Evolutionary conservation across 2,329 filamentous ascomycete genomes (phyloP).

Genomic region (Colletotrichum paranaense): DNA sequence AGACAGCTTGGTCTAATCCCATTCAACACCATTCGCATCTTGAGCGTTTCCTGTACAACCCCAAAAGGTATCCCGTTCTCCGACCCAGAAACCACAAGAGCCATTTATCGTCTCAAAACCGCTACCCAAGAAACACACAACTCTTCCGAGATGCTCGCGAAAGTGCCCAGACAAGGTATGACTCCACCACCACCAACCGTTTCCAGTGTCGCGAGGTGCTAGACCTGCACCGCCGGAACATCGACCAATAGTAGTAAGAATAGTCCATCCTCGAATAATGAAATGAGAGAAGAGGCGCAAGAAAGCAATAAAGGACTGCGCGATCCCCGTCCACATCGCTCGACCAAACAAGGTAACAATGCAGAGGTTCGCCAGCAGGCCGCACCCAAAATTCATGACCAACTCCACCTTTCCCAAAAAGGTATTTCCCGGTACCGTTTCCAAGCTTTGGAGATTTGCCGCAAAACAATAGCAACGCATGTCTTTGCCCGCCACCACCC

Average conservation of each 20-base stretch:
- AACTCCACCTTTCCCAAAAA: constrained; percentile 48
- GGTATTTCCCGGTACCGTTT: constrained; percentile 41
- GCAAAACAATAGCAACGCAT: constrained; percentile 43
- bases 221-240: constrained; percentile 1
- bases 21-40: constrained; percentile 36
- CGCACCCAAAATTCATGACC: constrained; percentile 40
- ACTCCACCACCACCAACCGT: constrained; percentile 13
- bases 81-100: constrained; percentile 27
- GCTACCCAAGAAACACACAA: constrained; percentile 31
- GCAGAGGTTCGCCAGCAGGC: constrained; percentile 28
- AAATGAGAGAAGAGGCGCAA: constrained; percentile 29
- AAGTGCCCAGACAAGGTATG: constrained; percentile 33
- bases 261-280: constrained; percentile 28
- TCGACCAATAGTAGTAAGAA: constrained; percentile 18
- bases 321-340: constrained; percentile 6
- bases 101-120: constrained; percentile 37
- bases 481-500: constrained; percentile 47
- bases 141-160: constrained; percentile 34
- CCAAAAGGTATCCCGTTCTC: constrained; percentile 34
- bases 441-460: constrained; percentile 42
- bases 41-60: constrained; percentile 36
- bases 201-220: constrained; percentile 24
- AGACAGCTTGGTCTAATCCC: neutral
- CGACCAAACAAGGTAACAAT: constrained; percentile 37
- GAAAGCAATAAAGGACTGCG: constrained; percentile 21